phyloP scores from a whole-genome alignment of 2,329 filamentous ascomycete species.

The Metarhizium guizhouense region DNA sequence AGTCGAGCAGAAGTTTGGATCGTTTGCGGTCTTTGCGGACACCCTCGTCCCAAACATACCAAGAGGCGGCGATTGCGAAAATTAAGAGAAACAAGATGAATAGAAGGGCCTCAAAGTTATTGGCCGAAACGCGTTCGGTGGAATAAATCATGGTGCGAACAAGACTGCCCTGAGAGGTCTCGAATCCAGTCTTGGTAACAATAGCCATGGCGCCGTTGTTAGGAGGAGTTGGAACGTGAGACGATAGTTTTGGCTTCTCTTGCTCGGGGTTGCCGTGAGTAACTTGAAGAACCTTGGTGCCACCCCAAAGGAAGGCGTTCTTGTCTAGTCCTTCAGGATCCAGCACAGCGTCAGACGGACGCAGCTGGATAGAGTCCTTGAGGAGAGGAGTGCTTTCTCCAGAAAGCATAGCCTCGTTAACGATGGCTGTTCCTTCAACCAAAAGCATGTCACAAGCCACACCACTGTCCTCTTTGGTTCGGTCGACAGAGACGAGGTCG shows the following conservation, averaged over 20 bases:
- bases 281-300: slow-evolving; percentile 93
- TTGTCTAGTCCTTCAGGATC: slow-evolving; percentile 92
- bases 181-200: slow-evolving; percentile 95
- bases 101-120: slow-evolving; percentile 90
- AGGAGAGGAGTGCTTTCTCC: slow-evolving; percentile 94
- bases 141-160: slow-evolving; percentile 99
- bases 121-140: slow-evolving; percentile 96
- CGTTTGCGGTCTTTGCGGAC: slow-evolving; percentile 90
- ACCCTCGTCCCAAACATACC: slow-evolving; percentile 98
- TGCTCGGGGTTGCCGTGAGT: slow-evolving; percentile 77
- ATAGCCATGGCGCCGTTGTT: slow-evolving; percentile 92
- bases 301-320: slow-evolving; percentile 91
- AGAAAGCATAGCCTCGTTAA: slow-evolving; percentile 98
- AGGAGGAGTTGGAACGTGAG: slow-evolving; percentile 73
- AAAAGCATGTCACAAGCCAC: slow-evolving; percentile 96
- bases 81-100: slow-evolving; percentile 96
- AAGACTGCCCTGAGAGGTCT: slow-evolving; percentile 94
- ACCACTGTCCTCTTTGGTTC: slow-evolving; percentile 93
- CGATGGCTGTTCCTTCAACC: slow-evolving; percentile 90
- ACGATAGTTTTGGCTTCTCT: slow-evolving; percentile 60
- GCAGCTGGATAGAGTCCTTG: slow-evolving; percentile 90
- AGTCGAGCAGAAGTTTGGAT: slow-evolving; percentile 94
- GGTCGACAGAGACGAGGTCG: slow-evolving; percentile 82
- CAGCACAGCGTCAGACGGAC: slow-evolving; percentile 69
- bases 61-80: slow-evolving; percentile 93